Conservation (phyloP, 2,329 filamentous ascomycete genomes). For the Phyllosticta citribraziliensis region DNA sequence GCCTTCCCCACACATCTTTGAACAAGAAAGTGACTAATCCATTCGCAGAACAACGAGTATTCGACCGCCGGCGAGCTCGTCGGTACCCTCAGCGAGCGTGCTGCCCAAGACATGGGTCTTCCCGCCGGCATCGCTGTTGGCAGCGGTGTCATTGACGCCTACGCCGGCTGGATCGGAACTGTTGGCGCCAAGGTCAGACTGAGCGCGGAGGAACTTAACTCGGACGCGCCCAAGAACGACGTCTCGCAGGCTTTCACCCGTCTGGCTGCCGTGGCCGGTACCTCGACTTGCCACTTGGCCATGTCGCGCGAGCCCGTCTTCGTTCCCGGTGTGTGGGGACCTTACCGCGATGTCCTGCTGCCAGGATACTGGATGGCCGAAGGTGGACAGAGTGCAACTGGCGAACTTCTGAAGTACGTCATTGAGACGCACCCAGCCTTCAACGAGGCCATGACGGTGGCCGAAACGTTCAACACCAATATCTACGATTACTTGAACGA, state of each 20-base stretch:
- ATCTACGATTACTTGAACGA: conserved; percentile 94
- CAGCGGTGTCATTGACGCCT: conserved; percentile 94
- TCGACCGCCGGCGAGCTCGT: conserved; percentile 87
- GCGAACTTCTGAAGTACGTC: conserved; percentile 87
- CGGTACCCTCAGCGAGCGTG: conserved; percentile 73
- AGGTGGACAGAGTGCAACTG: conserved; percentile 91
- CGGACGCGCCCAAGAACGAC: conserved; percentile 64
- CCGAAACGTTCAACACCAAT: conserved; percentile 73
- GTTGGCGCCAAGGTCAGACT: conserved; percentile 93
- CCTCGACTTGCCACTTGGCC: conserved; percentile 92
- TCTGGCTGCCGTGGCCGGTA: conserved; percentile 87
- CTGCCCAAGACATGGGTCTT: conserved; percentile 73
- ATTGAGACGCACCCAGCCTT: conserved; percentile 92
- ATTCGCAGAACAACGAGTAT: conserved; percentile 85
- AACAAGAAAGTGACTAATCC: conserved; percentile 20
- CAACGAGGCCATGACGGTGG: conserved; percentile 66
- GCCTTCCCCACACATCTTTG: conserved; percentile 32
- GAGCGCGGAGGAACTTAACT: conserved; percentile 55
- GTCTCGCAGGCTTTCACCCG: conserved; percentile 88
- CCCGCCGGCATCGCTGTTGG: conserved; percentile 83
- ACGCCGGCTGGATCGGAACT: conserved; percentile 96
- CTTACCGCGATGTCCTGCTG: conserved; percentile 87
- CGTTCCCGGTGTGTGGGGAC: conserved; percentile 92
- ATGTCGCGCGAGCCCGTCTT: conserved; percentile 93
- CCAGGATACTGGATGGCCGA: conserved; percentile 95